These are phyloP conservation scores for Elongisporangium prolatum DNA, from an alignment of 352 stramenopile species.

Conservation along the genomic window DNA sequence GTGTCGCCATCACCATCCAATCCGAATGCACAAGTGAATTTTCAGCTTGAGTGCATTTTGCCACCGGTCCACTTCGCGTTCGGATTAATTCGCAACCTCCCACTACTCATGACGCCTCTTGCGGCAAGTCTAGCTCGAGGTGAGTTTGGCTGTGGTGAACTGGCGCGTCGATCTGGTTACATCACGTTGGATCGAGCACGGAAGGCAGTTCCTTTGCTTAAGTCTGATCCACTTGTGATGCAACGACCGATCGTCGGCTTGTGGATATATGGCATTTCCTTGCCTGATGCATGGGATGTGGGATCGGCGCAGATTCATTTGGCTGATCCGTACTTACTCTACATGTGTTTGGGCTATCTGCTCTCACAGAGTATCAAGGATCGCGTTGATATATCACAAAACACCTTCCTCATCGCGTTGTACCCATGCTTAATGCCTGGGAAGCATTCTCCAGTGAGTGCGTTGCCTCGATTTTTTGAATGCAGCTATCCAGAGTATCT, in stretches of 20 bases:
- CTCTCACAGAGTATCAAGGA: constrained; percentile 54
- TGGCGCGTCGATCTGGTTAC: constrained; percentile 43
- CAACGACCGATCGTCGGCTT: constrained; percentile 66
- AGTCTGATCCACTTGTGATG: constrained; percentile 63
- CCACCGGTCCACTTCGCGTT: constrained; percentile 45
- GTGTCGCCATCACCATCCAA: constrained; percentile 29
- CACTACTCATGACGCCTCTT: constrained; percentile 73
- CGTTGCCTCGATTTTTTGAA: constrained; percentile 71
- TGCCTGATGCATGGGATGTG: constrained; percentile 49
- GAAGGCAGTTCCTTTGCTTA: constrained; percentile 69
- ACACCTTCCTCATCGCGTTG: constrained; percentile 65
- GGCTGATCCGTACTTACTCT: constrained; percentile 50
- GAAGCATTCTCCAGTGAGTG: constrained; percentile 12
- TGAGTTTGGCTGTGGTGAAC: constrained; percentile 34
- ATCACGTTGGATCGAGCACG: constrained; percentile 70
- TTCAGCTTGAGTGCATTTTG: constrained; percentile 35
- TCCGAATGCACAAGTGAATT: constrained; percentile 29
- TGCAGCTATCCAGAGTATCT: constrained; percentile 29
- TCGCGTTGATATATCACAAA: constrained; percentile 36
- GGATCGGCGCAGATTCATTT: constrained; percentile 25
- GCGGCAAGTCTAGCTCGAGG: constrained; percentile 48
- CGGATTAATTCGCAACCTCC: constrained; percentile 57
- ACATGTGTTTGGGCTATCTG: constrained; percentile 51
- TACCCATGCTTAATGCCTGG: constrained; percentile 21
- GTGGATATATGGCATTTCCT: constrained; percentile 63